Percentiles rank a stretch among this genome's conserved stretches.
Conservation (phyloP, 164 flowering plant species). For the Magnolia changhungtana region DNA sequence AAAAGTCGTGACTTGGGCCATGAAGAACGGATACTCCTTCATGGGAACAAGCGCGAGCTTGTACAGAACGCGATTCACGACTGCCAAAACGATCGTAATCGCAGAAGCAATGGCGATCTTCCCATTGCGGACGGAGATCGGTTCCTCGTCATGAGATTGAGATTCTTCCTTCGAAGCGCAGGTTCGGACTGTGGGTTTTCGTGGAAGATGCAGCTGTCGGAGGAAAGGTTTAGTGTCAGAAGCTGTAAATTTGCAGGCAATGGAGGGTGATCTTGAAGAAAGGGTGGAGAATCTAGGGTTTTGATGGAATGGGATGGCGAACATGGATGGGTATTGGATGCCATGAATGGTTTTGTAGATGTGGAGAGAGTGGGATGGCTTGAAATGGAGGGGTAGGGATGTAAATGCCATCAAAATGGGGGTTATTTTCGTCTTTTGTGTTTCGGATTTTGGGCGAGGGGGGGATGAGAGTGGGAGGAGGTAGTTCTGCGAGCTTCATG, state of each 20-base stretch:
- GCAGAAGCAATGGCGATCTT: conserved; percentile 40
- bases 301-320: conserved; percentile 9
- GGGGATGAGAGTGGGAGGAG: background rate
- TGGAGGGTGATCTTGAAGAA: background rate
- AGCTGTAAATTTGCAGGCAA: conserved; percentile 3
- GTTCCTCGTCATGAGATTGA: conserved; percentile 7
- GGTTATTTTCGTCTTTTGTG: background rate
- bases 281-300: conserved; percentile 5
- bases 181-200: conserved; percentile 16
- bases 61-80: conserved; percentile 78
- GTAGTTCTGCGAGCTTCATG: background rate
- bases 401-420: conserved; percentile 6
- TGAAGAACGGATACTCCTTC: conserved; percentile 79
- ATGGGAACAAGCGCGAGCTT: conserved; percentile 97
- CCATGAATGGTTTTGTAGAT: background rate
- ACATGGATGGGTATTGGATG: background rate
- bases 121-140: background rate
- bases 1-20: conserved; percentile 80
- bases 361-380: background rate
- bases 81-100: conserved; percentile 49
- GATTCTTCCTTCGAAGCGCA: conserved; percentile 21
- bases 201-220: background rate
- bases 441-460: background rate
- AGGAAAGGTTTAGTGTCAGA: background rate
- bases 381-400: background rate